phyloP scores from a whole-genome alignment of 176 grass and related monocot species.

The Tillandsia leiboldiana region DNA sequence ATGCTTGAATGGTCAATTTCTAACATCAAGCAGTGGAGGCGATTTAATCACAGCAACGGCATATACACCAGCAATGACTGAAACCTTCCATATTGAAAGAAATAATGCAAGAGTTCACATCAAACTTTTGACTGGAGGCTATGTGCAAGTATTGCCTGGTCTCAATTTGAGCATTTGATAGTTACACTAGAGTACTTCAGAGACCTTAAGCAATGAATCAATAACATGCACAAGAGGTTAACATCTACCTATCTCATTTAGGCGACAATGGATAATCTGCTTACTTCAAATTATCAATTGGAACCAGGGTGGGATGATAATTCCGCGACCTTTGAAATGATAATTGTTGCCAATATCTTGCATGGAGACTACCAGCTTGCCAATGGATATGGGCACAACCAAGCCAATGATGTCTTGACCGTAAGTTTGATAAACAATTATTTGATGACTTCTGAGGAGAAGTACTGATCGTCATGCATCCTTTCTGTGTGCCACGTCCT shows the following conservation, averaged over 20 bases:
- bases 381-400: constrained; percentile 49
- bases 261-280: constrained; percentile 51
- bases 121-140: constrained; percentile 55
- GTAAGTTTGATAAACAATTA: constrained; percentile 34
- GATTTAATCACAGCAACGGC: constrained; percentile 46
- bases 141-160: constrained; percentile 44
- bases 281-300: constrained; percentile 54
- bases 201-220: constrained; percentile 2
- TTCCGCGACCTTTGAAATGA: constrained; percentile 69
- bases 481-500: not conserved
- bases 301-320: constrained; percentile 63
- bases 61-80: constrained; percentile 36
- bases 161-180: not conserved
- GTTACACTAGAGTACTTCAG: not conserved
- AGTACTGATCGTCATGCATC: not conserved
- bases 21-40: constrained; percentile 37
- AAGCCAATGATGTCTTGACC: constrained; percentile 42
- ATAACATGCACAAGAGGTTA: constrained; percentile 17
- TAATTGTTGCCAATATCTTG: constrained; percentile 54
- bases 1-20: constrained; percentile 59
- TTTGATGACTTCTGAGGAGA: not conserved
- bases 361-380: constrained; percentile 90
- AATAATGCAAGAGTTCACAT: constrained; percentile 66
- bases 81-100: constrained; percentile 65
- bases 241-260: constrained; percentile 34